Base-by-base conservation (phyloP, 2,329 filamentous ascomycete species). In the Grosmannia clavigera region DNA sequence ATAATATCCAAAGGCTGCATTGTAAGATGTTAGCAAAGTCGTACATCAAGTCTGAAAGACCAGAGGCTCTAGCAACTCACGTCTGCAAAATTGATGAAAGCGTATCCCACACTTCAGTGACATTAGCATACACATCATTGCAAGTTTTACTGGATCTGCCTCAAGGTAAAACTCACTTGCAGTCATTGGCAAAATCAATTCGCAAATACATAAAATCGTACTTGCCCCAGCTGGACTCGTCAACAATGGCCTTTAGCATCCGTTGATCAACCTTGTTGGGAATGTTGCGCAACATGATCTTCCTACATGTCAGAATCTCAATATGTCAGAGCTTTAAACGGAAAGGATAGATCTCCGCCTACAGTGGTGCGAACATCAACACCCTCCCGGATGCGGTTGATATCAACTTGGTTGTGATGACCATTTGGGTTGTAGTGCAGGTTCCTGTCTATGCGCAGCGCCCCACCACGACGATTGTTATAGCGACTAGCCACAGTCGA, bases 181-280 rank as follows among this genome's bases (percentile, higher is more conserved):
- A 90, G 64, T 90, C 84, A 67, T 90, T 90, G 59, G 83, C 84
- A 66, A 92, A 92, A 70, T 92, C 88, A 67, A 97, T 97, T 48
- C 94, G 86, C 58, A 97, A 75, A 70, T 99, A 99, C 78, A 95
- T 84, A 72, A 97, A 97, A 69, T 97, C 92, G 70, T 95, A 97
- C 63, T 87, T 86, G 35, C 90, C 91, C 73, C 81, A 83, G 70
- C 85, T 90, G 19, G 85, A 87, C 64, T 86, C 79, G 68, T 96
- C 89, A 16, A 97, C 78, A 60, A 95, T 85, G 0, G 78, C 73
- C 76, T 95, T 95, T 19, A 96, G 75, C 75, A 88, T 85, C 0
- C 79, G 76, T 71, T 90, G 84, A 67, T 90, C 83, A 60, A 96
- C 85, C 67, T 92, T 90, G 74, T 96, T 96, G 1, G 92, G 92